These are phyloP conservation scores for Phytopythium cucurbitacearum DNA, from an alignment of 352 stramenopile genomes.

Conservation along the genomic window DNA sequence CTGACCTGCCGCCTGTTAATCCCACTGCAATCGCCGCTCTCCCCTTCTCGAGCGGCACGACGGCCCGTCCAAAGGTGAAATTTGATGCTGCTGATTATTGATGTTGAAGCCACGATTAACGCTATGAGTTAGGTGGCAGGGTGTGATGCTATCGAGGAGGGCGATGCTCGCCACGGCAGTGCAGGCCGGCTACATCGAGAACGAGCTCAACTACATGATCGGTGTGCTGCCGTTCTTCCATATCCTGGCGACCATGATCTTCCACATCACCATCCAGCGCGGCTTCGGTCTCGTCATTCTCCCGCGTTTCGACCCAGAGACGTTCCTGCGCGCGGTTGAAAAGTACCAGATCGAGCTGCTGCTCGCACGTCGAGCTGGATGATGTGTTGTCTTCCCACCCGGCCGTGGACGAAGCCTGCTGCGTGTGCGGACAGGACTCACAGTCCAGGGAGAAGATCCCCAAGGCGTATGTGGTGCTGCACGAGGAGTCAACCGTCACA, in stretches of 20 bases:
- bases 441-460: constrained; percentile 81
- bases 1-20: constrained; percentile 10
- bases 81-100: constrained; percentile 7
- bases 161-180: constrained; percentile 77
- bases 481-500: constrained; percentile 18
- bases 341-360: constrained; percentile 30
- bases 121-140: constrained; percentile 7
- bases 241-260: constrained; percentile 88
- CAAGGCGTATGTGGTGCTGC: constrained; percentile 87
- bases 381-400: constrained; percentile 79
- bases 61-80: constrained; percentile 49
- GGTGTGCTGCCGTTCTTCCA: constrained; percentile 92
- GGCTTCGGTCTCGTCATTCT: constrained; percentile 79
- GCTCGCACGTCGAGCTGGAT: constrained; percentile 90
- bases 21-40: constrained; percentile 28
- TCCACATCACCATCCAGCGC: constrained; percentile 80
- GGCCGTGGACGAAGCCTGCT: constrained; percentile 67
- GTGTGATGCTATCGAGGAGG: constrained; percentile 82
- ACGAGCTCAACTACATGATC: constrained; percentile 27
- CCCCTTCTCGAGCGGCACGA: constrained; percentile 93
- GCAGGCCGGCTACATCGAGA: constrained; percentile 37
- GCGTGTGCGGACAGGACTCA: constrained; percentile 56
- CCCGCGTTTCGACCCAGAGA: constrained; percentile 84
- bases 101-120: no score
- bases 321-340: constrained; percentile 83